Base-by-base conservation (phyloP, 208 protist genomes). In the Blechomonas ayalai region DNA sequence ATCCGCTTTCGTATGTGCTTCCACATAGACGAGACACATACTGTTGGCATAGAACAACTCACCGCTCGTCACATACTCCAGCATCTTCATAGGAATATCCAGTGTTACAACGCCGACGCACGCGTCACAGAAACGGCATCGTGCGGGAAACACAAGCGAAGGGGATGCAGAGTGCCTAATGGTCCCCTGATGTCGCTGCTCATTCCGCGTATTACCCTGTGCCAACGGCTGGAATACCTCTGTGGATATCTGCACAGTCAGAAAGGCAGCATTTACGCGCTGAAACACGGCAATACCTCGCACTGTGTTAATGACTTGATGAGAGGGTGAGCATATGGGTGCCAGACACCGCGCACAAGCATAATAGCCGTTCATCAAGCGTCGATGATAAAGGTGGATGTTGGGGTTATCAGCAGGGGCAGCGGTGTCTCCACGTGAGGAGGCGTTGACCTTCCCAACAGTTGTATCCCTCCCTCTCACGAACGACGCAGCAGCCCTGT, bases 261-360 rank as follows among this genome's bases (percentile, higher is more conserved):
- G 33, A 16, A 59, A 61, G 2, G 44, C 47, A 16, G 42, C 64
- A 33, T 80, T 56, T 12, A 79, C n/a, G 7, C 51, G 50, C 16
- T 44, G 36, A 52, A 89, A 92, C 13, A 66, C 68, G 16, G 77
- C 80, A 7, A 80, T 72, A 29, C 74, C 82, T 12, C 72, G 73
- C 33, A 54, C 42, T 16, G 9, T 5, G 24, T 66, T 51, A 9
- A 77, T 22, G 3, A 91, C 49, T 32, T 91, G 82, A 35, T 72
- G 52, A 5, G 6, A 18, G n/a, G 80, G 79, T 1, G 40, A 38
- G 38, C 74, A 81, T 7, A 89, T 19, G 20, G 83, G 83, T 7
- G 67, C 66, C 13, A 39, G 24, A 37, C 83, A 92, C 19, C 83
- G 79, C 38, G 82, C 53, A 51, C 83, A 92, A 1, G 68, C 73